Base-by-base conservation (phyloP, 1,284 basidiomycete genomes). In the Malassezia sp. region DNA sequence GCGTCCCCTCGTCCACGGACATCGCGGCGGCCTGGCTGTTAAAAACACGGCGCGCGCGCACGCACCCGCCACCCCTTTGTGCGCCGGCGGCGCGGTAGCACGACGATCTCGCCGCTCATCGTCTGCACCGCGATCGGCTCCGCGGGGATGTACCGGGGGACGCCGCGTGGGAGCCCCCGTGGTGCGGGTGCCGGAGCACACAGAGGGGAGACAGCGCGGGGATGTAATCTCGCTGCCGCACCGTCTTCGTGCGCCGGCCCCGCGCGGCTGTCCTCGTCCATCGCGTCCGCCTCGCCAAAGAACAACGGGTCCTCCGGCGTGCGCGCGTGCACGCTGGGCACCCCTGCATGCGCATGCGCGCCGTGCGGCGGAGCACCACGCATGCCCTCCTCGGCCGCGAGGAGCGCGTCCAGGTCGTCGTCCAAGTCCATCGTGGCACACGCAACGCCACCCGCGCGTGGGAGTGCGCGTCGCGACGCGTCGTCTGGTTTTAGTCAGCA, bases 131-230 rank as follows among this genome's bases (percentile, higher is more conserved):
- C 22, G 9, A 55, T 27, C 22, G 59, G 53, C 22, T 60, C 61
- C 4, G 61, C 61, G 8, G 65, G 65, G 12, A 68, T 61, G 34
- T 63, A 66, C 42, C 60, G 60, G 26, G 63, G 63, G 6, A 63
- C 31, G 31, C 38, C 20, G 32, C 23, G 8, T 21, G 21, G 22
- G 2, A 8, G 28, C 21, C 14, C 10, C 33, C 6, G 17, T 10
- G 11, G 17, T 11, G 33, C 18, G 17, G 6, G 33, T 11, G n/a
- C n/a, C n/a, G n/a, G n/a, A n/a, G n/a, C n/a, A n/a, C n/a, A n/a
- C n/a, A n/a, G n/a, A n/a, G n/a, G n/a, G n/a, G n/a, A n/a, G n/a
- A n/a, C n/a, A n/a, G n/a, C n/a, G n/a, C n/a, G n/a, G n/a, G n/a
- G n/a, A n/a, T n/a, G n/a, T n/a, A n/a, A n/a, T n/a, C 36, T n/a